phyloP scores from a whole-genome alignment of 2,329 filamentous ascomycete species.

The Ceratocystis diversiconidia region DNA sequence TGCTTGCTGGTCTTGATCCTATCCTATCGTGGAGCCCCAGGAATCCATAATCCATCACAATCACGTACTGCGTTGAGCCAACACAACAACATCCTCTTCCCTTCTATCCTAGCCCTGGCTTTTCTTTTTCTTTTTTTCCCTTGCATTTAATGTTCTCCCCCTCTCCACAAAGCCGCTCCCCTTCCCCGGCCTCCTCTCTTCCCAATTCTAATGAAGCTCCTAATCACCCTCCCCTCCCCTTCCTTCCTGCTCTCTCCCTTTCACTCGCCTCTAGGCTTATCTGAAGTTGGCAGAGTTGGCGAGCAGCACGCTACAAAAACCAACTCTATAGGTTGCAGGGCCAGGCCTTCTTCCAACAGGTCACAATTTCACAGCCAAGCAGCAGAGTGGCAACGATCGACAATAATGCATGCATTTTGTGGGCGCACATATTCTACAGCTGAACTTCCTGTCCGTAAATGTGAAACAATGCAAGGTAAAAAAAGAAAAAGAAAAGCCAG shows the following conservation, averaged over 20 bases:
- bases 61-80: neutral
- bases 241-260: neutral
- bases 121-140: neutral
- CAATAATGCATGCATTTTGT: neutral
- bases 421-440: neutral
- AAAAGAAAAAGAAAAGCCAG: neutral
- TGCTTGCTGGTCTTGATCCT: no score
- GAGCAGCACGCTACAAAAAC: neutral
- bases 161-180: neutral
- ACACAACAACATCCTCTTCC: neutral
- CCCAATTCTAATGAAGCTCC: neutral
- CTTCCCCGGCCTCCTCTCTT: neutral
- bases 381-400: neutral
- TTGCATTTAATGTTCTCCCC: no score
- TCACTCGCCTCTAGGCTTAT: neutral
- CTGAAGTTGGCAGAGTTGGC: constrained; percentile 1
- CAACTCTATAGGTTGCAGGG: neutral
- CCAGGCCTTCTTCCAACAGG: neutral
- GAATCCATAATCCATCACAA: neutral
- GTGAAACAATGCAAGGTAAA: neutral
- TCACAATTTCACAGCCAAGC: neutral
- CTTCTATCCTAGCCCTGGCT: neutral
- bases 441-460: constrained; percentile 2
- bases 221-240: neutral
- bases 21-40: neutral